Conservation (phyloP, 163 green algal genomes). For the Chlorella variabilis region DNA sequence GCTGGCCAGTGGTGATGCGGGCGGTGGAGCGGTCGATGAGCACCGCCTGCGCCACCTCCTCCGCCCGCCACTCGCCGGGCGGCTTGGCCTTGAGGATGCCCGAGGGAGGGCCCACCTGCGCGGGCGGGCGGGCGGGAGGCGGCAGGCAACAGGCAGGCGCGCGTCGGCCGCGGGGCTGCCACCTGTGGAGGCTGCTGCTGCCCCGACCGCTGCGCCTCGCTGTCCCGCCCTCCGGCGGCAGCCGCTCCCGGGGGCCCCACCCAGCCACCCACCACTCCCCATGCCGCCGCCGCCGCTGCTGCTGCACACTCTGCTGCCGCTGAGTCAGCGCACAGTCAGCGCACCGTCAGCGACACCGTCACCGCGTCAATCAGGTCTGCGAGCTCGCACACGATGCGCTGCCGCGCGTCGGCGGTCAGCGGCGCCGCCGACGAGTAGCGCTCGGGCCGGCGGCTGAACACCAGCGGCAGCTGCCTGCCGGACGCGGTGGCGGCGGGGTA, state of each 20-base stretch:
- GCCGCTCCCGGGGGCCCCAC: no score
- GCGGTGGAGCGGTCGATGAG: constrained; percentile 79
- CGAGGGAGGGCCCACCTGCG: constrained; percentile 68
- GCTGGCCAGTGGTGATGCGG: constrained; percentile 78
- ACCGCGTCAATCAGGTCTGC: constrained; percentile 79
- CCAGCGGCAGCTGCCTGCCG: constrained; percentile 56
- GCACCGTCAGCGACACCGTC: constrained; percentile 72
- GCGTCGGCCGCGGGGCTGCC: no score
- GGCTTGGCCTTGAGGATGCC: constrained; percentile 59
- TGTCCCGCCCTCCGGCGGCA: no score
- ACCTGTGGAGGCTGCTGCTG: no score
- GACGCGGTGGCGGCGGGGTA: constrained; percentile 65
- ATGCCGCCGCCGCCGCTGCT: no score
- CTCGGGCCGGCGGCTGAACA: constrained; percentile 67
- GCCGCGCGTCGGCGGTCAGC: constrained; percentile 77
- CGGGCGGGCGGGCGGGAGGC: background rate
- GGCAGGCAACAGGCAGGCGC: no score
- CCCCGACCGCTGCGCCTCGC: no score
- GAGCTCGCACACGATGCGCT: constrained; percentile 86
- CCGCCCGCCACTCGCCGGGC: constrained; percentile 67
- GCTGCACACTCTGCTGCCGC: no score
- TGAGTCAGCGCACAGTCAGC: no score
- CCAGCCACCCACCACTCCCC: no score
- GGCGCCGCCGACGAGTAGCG: constrained; percentile 74
- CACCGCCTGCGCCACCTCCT: constrained; percentile 77